phyloP scores from a whole-genome alignment of 106 monocot genomes.

The Triglochin maritima region DNA sequence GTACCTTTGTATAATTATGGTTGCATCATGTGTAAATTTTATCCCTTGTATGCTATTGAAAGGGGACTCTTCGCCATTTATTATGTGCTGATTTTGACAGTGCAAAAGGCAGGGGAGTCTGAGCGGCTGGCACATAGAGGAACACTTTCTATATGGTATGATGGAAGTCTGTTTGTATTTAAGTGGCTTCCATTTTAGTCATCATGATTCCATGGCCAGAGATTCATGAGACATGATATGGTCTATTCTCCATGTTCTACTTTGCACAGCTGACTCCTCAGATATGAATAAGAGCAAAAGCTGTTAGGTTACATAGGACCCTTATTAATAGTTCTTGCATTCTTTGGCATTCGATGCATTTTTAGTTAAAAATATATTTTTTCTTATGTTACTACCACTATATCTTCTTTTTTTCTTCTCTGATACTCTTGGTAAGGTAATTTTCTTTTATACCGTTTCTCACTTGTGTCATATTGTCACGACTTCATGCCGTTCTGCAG shows the following conservation, averaged over 20 bases:
- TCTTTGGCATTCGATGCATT: no score
- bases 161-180: slow-evolving; percentile 29
- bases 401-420: no score
- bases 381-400: no score
- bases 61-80: slow-evolving; percentile 15
- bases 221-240: slow-evolving; percentile 8
- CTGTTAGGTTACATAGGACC: no score
- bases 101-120: slow-evolving; percentile 34
- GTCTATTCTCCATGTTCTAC: neutral
- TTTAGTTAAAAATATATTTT: no score
- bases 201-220: slow-evolving; percentile 10
- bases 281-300: no score
- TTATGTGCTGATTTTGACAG: slow-evolving; percentile 27
- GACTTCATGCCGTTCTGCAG: no score
- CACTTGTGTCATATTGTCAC: no score
- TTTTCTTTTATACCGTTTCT: no score
- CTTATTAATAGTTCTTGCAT: no score
- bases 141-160: slow-evolving; percentile 36
- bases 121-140: slow-evolving; percentile 34
- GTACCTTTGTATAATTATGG: slow-evolving; percentile 1
- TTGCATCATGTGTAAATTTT: slow-evolving; percentile 5
- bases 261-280: neutral
- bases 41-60: slow-evolving; percentile 19
- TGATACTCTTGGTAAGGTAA: no score
- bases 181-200: slow-evolving; percentile 14